These are phyloP conservation scores for Kodamaea kaohsiungensis DNA, from an alignment of 805 yeast species.

Conservation along the genomic window DNA sequence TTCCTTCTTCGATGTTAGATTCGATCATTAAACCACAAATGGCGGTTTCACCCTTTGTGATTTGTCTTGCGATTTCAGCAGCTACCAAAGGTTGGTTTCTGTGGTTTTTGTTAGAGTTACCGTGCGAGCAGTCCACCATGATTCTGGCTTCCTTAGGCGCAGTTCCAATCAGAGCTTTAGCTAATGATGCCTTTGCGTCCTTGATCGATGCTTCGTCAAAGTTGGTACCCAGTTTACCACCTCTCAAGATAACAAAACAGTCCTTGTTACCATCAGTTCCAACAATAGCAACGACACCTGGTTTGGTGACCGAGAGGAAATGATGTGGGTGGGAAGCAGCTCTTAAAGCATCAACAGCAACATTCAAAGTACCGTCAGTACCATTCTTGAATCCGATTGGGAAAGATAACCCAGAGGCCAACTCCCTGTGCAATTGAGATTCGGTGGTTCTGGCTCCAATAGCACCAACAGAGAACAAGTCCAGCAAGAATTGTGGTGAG, in stretches of 20 bases:
- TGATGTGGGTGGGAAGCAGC: slow-evolving; percentile 94
- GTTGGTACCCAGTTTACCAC: slow-evolving; percentile 93
- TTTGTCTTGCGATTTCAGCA: slow-evolving; percentile 72
- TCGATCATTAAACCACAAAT: slow-evolving; percentile 98
- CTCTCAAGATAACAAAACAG: slow-evolving; percentile 89
- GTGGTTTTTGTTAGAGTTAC: slow-evolving; percentile 89
- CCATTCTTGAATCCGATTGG: slow-evolving; percentile 99
- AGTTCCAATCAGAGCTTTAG: slow-evolving; percentile 49
- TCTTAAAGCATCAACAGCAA: slow-evolving; percentile 90
- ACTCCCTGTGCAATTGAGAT: slow-evolving; percentile 95
- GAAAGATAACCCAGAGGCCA: slow-evolving; percentile 95
- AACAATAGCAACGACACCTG: slow-evolving; percentile 94
- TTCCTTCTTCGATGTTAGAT: slow-evolving; percentile 86
- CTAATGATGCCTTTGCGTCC: slow-evolving; percentile 62
- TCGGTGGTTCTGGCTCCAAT: slow-evolving; percentile 99
- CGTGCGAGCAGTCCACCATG: slow-evolving; percentile 98
- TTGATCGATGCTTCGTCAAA: slow-evolving; percentile 75
- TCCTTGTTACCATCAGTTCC: slow-evolving; percentile 93
- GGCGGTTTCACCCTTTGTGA: slow-evolving; percentile 67
- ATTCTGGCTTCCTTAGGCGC: slow-evolving; percentile 52
- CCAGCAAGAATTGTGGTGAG: slow-evolving; percentile 93
- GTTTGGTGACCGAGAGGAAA: slow-evolving; percentile 91
- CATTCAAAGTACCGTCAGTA: slow-evolving; percentile 93
- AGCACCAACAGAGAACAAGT: slow-evolving; percentile 93
- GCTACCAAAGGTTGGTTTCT: slow-evolving; percentile 92